Percentiles rank a stretch among this genome's conserved stretches.
phyloP scores from a whole-genome alignment of 2,329 filamentous ascomycete genomes.

The Harringtonia aguacate region DNA sequence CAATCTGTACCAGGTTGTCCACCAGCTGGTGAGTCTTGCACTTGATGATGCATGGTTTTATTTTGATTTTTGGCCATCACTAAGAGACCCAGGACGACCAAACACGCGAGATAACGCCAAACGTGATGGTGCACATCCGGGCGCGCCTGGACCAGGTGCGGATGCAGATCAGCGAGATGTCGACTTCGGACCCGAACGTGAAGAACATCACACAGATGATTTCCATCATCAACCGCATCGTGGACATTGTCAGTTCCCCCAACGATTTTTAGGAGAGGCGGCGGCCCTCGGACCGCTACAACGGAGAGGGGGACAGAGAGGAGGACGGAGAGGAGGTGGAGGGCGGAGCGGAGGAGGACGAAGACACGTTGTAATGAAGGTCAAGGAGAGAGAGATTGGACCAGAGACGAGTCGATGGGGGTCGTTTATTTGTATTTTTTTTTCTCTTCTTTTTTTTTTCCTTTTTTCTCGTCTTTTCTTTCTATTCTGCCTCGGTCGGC shows the following conservation, averaged over 20 bases:
- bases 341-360: too few species aligned
- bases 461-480: not conserved
- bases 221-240: constrained; percentile 20
- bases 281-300: too few species aligned
- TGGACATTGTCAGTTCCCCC: constrained; percentile 12
- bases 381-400: too few species aligned
- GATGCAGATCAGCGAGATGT: constrained; percentile 35
- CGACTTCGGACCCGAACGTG: constrained; percentile 35
- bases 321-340: too few species aligned
- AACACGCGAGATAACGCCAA: constrained; percentile 43
- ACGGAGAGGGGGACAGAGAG: too few species aligned
- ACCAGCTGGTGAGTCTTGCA: constrained; percentile 35
- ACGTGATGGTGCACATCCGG: constrained; percentile 44
- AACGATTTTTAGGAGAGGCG: too few species aligned
- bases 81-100: constrained; percentile 36
- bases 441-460: not conserved
- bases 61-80: not conserved
- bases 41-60: too few species aligned
- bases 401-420: too few species aligned
- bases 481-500: not conserved
- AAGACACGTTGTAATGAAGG: too few species aligned
- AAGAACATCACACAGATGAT: constrained; percentile 37
- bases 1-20: constrained; percentile 36
- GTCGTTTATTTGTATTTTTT: not conserved
- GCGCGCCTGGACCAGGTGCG: constrained; percentile 41